phyloP scores from a whole-genome alignment of 108 stramenopile species.

The Skeletonema tropicum region DNA sequence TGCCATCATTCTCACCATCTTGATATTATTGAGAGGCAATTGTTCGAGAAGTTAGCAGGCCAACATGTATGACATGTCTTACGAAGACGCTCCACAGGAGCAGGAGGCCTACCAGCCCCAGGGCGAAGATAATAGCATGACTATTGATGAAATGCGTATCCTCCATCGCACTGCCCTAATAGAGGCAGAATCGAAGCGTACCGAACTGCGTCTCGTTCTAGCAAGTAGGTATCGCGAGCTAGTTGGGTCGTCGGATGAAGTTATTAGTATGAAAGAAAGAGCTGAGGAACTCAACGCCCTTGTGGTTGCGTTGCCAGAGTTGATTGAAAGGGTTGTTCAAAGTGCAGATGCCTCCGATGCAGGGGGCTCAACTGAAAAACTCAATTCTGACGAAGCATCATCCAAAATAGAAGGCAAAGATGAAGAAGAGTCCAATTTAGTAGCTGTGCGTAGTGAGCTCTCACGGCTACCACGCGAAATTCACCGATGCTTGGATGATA shows the following conservation, averaged over 20 bases:
- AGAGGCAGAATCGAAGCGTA: constrained; percentile 88
- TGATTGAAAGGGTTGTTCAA: constrained; percentile 63
- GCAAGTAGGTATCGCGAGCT: constrained; percentile 87
- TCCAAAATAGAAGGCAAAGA: constrained; percentile 4
- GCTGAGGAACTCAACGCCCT: constrained; percentile 76
- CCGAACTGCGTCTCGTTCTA: constrained; percentile 83
- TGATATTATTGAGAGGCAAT: neutral
- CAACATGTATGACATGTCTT: constrained; percentile 1
- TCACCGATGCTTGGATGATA: constrained; percentile 71
- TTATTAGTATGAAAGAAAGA: constrained; percentile 79
- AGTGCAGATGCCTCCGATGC: constrained; percentile 6
- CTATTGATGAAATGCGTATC: constrained; percentile 86
- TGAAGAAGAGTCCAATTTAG: neutral
- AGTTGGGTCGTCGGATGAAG: constrained; percentile 86
- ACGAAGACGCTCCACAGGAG: neutral
- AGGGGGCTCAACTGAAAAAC: constrained; percentile 4
- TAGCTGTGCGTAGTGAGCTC: constrained; percentile 45
- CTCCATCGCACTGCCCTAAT: constrained; percentile 72
- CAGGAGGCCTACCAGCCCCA: neutral
- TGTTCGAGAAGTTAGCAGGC: neutral
- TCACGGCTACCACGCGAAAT: constrained; percentile 65
- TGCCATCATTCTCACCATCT: neutral
- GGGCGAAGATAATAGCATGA: constrained; percentile 46
- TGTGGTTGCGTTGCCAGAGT: constrained; percentile 63
- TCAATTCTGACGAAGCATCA: neutral